Percentiles rank a stretch among this genome's conserved stretches.
phyloP scores from a whole-genome alignment of 2,329 filamentous ascomycete species.

The Epichloe scottii region DNA sequence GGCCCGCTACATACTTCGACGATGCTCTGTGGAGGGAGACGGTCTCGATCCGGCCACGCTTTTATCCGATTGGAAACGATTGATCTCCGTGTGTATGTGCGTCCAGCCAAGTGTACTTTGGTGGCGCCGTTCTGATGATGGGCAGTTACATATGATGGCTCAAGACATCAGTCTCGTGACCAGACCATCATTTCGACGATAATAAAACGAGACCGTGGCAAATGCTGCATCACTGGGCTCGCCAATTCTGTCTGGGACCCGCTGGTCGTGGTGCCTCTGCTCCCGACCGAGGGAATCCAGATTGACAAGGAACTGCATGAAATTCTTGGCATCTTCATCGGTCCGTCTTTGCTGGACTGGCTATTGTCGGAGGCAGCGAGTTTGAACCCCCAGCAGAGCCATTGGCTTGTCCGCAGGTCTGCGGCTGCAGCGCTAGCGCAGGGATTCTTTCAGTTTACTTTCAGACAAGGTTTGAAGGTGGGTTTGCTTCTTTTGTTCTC shows the following conservation, averaged over 20 bases:
- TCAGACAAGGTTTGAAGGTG: background rate
- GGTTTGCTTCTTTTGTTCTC: background rate
- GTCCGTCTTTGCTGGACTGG: slow-evolving; percentile 1
- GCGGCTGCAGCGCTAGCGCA: slow-evolving; percentile 8
- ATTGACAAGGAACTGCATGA: background rate
- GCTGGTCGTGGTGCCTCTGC: slow-evolving; percentile 1
- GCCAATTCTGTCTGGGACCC: slow-evolving; percentile 4
- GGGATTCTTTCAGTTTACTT: slow-evolving; percentile 8
- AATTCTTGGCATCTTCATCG: background rate
- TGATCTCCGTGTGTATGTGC: no score
- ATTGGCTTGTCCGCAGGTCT: slow-evolving; percentile 14
- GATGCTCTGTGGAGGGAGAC: no score
- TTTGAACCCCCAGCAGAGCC: slow-evolving; percentile 3
- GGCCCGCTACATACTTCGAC: no score
- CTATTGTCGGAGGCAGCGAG: background rate
- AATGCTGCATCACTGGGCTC: slow-evolving; percentile 2
- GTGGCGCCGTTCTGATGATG: no score
- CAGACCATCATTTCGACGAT: no score
- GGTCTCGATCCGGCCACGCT: no score
- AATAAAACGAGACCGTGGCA: no score
- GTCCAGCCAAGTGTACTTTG: no score
- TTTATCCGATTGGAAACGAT: no score
- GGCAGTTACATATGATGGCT: no score
- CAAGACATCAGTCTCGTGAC: no score
- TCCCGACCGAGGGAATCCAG: background rate